phyloP scores from a whole-genome alignment of 345 rosid genomes.

The Bruguiera sexangula region DNA sequence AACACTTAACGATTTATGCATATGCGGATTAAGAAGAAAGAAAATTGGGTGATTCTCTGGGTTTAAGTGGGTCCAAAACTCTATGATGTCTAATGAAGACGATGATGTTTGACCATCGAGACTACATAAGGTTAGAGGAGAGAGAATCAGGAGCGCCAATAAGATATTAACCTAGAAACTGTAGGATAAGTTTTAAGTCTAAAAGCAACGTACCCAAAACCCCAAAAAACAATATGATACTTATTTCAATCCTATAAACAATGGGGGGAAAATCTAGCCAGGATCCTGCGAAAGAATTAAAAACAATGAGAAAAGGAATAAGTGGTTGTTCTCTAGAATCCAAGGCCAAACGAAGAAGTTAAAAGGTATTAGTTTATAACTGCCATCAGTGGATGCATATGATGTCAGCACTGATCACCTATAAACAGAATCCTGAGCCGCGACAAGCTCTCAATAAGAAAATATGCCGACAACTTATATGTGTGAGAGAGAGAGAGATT shows the following conservation, averaged over 20 bases:
- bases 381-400: constrained; percentile 17
- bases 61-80: constrained; percentile 19
- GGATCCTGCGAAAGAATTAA: constrained; percentile 13
- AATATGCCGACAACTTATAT: neutral
- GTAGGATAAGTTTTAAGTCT: constrained; percentile 18
- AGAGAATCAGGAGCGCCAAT: neutral
- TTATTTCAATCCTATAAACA: constrained; percentile 11
- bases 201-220: neutral
- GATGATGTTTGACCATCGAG: constrained; percentile 28
- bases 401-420: constrained; percentile 40
- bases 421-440: constrained; percentile 33
- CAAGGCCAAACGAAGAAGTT: constrained; percentile 6
- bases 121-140: constrained; percentile 8
- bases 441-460: neutral
- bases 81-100: constrained; percentile 6
- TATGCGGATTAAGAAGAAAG: too few species aligned
- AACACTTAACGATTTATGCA: too few species aligned
- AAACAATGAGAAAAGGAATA: constrained; percentile 17
- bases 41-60: constrained; percentile 20
- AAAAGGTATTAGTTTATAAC: constrained; percentile 14
- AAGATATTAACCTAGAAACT: neutral
- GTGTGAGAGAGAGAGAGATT: too few species aligned
- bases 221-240: neutral
- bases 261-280: constrained; percentile 23
- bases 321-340: constrained; percentile 32